These are phyloP conservation scores for Scenedesmus sp. DNA, from an alignment of 163 green algal species.

Conservation along the genomic window DNA sequence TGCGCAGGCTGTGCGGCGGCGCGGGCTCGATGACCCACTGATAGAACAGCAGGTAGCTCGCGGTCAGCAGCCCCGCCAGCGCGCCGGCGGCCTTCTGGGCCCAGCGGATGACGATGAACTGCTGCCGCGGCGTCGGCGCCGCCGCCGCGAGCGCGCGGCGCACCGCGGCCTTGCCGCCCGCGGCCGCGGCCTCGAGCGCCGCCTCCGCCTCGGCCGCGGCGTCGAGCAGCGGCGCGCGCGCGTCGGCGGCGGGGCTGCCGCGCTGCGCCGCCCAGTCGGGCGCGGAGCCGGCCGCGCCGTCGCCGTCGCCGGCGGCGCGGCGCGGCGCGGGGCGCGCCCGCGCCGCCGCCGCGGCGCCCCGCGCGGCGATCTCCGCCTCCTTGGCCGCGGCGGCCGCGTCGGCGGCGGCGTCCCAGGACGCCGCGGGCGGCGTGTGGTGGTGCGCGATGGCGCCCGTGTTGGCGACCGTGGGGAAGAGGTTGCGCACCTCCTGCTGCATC, in stretches of 20 bases:
- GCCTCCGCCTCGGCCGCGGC: constrained; percentile 16
- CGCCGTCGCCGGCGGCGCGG: not conserved
- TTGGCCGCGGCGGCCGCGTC: constrained; percentile 20
- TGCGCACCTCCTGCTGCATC: constrained; percentile 49
- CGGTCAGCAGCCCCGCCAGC: constrained; percentile 67
- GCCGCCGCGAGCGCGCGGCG: constrained; percentile 12
- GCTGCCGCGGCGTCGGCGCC: constrained; percentile 19
- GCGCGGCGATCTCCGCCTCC: constrained; percentile 16
- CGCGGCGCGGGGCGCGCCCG: not conserved
- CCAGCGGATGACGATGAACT: constrained; percentile 48
- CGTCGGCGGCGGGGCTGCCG: not conserved
- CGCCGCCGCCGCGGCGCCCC: not conserved
- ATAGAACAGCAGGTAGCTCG: constrained; percentile 81
- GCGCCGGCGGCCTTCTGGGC: constrained; percentile 65
- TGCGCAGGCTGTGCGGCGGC: constrained; percentile 60
- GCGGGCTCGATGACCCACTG: constrained; percentile 88
- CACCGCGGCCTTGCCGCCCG: constrained; percentile 1
- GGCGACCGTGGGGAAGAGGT: constrained; percentile 59
- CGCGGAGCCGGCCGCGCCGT: not conserved
- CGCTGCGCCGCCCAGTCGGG: constrained; percentile 27
- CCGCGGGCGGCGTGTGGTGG: constrained; percentile 29
- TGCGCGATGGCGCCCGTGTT: constrained; percentile 52
- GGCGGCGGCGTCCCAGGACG: constrained; percentile 33
- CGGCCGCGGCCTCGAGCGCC: not conserved
- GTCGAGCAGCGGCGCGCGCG: constrained; percentile 4